Conservation (phyloP, 139 green algal genomes). For the Eudorina sp. region DNA sequence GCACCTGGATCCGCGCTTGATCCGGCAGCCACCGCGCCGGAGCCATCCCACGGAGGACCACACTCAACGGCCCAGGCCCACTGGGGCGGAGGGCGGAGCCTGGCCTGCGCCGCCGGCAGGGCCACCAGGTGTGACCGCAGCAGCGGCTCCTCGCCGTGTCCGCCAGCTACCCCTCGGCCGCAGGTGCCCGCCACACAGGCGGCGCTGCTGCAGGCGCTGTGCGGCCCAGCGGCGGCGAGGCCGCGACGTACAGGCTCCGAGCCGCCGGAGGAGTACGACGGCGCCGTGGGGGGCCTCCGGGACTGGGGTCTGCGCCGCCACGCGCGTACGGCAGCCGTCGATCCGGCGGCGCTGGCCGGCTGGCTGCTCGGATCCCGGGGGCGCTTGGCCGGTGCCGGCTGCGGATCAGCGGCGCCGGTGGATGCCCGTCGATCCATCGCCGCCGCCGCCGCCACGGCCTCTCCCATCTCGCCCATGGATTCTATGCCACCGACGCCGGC, state of each 20-base stretch:
- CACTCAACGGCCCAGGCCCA: too few species aligned
- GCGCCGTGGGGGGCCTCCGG: not conserved
- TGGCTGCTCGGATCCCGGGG: not conserved
- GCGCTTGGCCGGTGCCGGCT: not conserved
- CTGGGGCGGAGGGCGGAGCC: too few species aligned
- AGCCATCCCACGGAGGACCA: too few species aligned
- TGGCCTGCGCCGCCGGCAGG: not conserved
- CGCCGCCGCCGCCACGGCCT: not conserved
- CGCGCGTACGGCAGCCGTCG: not conserved
- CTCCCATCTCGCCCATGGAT: not conserved
- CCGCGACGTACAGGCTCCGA: slow-evolving; percentile 13
- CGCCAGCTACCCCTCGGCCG: not conserved
- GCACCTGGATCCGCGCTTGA: too few species aligned
- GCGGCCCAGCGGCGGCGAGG: not conserved
- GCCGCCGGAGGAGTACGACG: not conserved
- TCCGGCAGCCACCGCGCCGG: not conserved
- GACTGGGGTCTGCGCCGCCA: slow-evolving; percentile 9
- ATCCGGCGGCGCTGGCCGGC: not conserved
- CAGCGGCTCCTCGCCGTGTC: not conserved
- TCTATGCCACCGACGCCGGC: not conserved
- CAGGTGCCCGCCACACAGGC: not conserved
- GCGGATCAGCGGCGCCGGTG: too few species aligned
- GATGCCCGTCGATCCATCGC: too few species aligned
- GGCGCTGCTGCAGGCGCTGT: not conserved
- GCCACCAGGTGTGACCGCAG: not conserved